These are phyloP conservation scores for Colletotrichum falcatum DNA, from an alignment of 2,329 filamentous ascomycete species.

Conservation along the genomic window DNA sequence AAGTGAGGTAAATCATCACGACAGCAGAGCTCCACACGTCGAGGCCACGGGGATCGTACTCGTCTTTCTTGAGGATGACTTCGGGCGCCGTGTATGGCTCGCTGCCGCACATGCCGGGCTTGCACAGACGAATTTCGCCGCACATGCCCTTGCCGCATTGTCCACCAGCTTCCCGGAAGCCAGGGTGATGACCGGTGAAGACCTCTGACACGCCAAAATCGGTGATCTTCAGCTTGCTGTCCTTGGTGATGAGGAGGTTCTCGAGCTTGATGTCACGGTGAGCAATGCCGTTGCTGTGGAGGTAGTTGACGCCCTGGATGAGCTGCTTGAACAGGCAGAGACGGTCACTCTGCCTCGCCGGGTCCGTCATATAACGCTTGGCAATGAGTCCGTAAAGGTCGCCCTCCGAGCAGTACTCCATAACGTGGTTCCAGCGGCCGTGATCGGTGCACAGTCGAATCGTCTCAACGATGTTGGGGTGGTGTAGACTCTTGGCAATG, in stretches of 20 bases:
- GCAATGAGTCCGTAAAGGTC: slow-evolving; percentile 83
- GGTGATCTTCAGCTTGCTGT: slow-evolving; percentile 88
- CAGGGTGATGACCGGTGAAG: slow-evolving; percentile 85
- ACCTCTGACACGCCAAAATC: slow-evolving; percentile 93
- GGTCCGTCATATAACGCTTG: slow-evolving; percentile 73
- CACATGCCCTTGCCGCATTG: slow-evolving; percentile 80
- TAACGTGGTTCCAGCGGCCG: slow-evolving; percentile 88
- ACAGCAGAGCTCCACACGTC: slow-evolving; percentile 91
- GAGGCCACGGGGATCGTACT: slow-evolving; percentile 79
- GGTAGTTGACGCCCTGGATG: slow-evolving; percentile 82
- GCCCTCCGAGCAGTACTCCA: slow-evolving; percentile 89
- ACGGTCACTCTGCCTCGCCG: slow-evolving; percentile 76
- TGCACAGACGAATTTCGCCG: slow-evolving; percentile 73
- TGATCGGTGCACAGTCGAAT: slow-evolving; percentile 80
- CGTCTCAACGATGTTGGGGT: slow-evolving; percentile 89
- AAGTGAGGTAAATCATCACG: slow-evolving; percentile 82
- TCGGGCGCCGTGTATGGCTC: slow-evolving; percentile 90
- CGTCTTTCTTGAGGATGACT: slow-evolving; percentile 75
- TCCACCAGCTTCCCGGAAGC: slow-evolving; percentile 77
- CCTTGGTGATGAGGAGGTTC: slow-evolving; percentile 82
- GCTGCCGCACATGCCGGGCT: slow-evolving; percentile 86
- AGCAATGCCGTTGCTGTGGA: slow-evolving; percentile 86
- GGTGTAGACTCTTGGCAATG: slow-evolving; percentile 85
- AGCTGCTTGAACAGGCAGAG: slow-evolving; percentile 92
- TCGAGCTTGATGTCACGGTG: slow-evolving; percentile 93